Base-by-base conservation (phyloP, 306 rosid genomes). In the Cucumis hystrix region DNA sequence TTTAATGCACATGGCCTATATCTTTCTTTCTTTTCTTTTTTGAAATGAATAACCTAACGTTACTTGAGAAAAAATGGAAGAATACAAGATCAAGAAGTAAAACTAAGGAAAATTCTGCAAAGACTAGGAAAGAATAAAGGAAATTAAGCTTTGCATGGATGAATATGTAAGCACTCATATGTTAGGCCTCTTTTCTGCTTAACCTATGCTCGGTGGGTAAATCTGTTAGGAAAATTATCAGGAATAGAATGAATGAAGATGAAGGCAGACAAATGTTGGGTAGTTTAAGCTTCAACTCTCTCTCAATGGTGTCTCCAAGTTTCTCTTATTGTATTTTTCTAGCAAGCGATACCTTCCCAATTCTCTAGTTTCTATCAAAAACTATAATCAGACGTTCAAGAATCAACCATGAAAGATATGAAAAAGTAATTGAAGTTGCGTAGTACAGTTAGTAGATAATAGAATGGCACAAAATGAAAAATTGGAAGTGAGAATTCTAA, bases 1-100 rank as follows among this genome's bases (percentile, higher is more conserved):
- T 65, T 79, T 51, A 79, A 75, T 80, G 57, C 68, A 56, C 30
- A 76, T 72, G 62, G 69, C 61, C 30, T 18, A 17, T 52, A 52
- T 47, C 49, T 43, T 43, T 43, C 4, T 9, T 45, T 10, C 3
- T 4, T 11, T 47, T 13, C 5, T 47, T 47, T 14, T 52, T 52
- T 6, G 15, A 5, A 52, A 52, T 16, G 56, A 51, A 51, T 0
- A 51, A 51, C 8, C 56, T 4, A 51, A 15, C 18, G 0, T 51
- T 51, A 51, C 5, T 51, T 5, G n/a, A 15, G 56, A 51, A 51
- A 5, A 51, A 51, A 51, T 15, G 57, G 6, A 52, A 73, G 28
- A 71, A 45, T 25, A 47, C 39, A 23, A 35, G 17, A 20, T 69
- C 18, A 4, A 69, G 56, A 69, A 69, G 20, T 35, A 68, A 35